Conservation (phyloP, 805 yeast genomes). For the Yamadazyma phyllophila region DNA sequence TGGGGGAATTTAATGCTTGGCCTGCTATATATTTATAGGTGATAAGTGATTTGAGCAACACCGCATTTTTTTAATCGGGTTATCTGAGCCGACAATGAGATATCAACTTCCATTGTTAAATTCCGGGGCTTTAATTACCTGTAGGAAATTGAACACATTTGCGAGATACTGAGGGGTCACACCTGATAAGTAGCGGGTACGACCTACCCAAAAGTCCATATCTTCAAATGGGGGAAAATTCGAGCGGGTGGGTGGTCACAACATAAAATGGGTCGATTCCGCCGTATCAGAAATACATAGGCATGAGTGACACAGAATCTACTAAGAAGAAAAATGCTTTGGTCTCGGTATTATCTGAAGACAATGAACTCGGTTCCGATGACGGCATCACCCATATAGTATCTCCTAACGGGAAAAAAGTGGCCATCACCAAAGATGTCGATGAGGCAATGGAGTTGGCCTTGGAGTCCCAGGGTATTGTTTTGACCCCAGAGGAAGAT, state of each 20-base stretch:
- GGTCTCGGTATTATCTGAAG: constrained; percentile 1
- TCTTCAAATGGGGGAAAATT: background rate
- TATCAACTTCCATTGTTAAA: background rate
- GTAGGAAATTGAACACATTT: background rate
- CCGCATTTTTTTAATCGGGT: background rate
- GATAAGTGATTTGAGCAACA: background rate
- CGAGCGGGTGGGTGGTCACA: background rate
- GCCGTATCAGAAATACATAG: background rate
- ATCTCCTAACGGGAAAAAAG: constrained; percentile 18
- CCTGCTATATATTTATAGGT: background rate
- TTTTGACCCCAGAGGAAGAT: constrained; percentile 15
- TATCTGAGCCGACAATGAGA: background rate
- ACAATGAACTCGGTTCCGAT: constrained; percentile 3
- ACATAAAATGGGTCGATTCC: background rate
- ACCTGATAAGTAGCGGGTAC: background rate
- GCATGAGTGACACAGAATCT: background rate
- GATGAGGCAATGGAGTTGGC: constrained; percentile 40
- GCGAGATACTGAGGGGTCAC: background rate
- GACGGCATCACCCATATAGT: constrained; percentile 13
- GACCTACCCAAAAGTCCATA: background rate
- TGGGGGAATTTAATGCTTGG: background rate
- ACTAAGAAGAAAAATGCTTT: background rate
- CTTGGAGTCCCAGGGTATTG: constrained; percentile 16
- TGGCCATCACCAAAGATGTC: constrained; percentile 31
- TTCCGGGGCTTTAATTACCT: background rate